Evolutionary conservation across 1,139 yeast genomes (phyloP), one percentile per base, ranked within the genome.

Genomic region (Saccharomyces hybrid): DNA sequence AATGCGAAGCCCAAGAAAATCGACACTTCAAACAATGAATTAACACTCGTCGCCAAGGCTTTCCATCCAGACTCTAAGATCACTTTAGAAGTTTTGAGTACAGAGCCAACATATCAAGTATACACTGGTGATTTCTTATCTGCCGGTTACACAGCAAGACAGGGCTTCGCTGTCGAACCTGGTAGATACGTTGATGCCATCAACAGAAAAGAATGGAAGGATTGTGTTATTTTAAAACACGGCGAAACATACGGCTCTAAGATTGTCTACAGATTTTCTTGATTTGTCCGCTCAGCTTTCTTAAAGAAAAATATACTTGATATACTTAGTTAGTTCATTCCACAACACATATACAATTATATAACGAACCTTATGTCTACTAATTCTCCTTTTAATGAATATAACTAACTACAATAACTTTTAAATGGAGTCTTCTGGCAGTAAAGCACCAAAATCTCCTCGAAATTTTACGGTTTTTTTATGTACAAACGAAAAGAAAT

Each of bases 21-120:
- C n/a, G 57, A 60, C 28, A 54, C 64, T 4, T 53, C 59, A 16
- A 75, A 86, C 16, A 55, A 62, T 4, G 66, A 68, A 32, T 69
- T 80, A 58, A 68, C 65, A 48, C 64, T 72, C 31, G 71, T 80
- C 16, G 71, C 77, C 42, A 77, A 74, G 62, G 80, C 82, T n/a
- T 69, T 71, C 27, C 78, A 79, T 62, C 80, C 83, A 24, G 72
- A 71, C 28, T 71, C 83, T 7, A 67, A 72, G 12, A 67, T 77
- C 50, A 73, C 73, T 50, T 64, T 84, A 49, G 69, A 68, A 14
- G 78, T 80, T 14, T 67, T 71, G 28, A 74, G 87, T 8, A 84
- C 89, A 1, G 90, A 84, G 59, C 90, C 90, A 4, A 73, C 82
- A 3, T 83, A 81, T 75, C 89, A 84, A 68, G 74, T 84, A 53